Conservation (phyloP, 169 alveolate genomes). For the Pseudocohnilembus persalinus region DNA sequence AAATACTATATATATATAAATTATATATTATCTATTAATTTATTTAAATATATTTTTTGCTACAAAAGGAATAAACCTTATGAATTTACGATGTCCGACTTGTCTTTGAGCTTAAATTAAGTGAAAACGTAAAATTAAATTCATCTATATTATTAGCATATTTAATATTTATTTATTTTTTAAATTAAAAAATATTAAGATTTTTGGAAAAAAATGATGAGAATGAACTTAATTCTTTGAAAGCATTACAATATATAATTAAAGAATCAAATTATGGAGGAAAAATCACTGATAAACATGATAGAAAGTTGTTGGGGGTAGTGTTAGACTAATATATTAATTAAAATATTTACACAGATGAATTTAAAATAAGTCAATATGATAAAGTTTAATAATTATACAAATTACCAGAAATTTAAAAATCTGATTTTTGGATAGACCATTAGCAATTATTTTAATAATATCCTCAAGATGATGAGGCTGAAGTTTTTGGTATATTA, state of each 20-base stretch:
- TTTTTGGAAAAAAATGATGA: too few relatives aligned
- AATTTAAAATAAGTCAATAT: too few relatives aligned
- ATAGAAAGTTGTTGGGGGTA: background rate
- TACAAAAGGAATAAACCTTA: background rate
- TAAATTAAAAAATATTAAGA: background rate
- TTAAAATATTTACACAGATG: background rate
- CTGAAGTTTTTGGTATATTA: background rate
- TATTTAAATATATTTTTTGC: too few relatives aligned
- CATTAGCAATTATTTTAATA: background rate
- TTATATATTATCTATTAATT: too few relatives aligned
- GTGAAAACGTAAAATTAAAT: background rate
- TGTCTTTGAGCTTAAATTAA: background rate
- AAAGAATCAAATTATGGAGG: background rate
- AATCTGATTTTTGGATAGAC: background rate
- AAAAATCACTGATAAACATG: background rate
- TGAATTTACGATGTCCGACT: background rate
- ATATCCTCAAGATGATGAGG: background rate
- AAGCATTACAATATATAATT: background rate
- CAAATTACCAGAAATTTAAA: background rate
- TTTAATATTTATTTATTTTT: too few relatives aligned
- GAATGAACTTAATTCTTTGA: background rate
- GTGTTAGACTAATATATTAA: too few relatives aligned
- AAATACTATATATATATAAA: too few relatives aligned
- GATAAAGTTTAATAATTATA: background rate
- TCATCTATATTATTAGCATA: too few relatives aligned